Conservation (phyloP, 1,139 yeast species). For the Geotrichum fermentans region DNA sequence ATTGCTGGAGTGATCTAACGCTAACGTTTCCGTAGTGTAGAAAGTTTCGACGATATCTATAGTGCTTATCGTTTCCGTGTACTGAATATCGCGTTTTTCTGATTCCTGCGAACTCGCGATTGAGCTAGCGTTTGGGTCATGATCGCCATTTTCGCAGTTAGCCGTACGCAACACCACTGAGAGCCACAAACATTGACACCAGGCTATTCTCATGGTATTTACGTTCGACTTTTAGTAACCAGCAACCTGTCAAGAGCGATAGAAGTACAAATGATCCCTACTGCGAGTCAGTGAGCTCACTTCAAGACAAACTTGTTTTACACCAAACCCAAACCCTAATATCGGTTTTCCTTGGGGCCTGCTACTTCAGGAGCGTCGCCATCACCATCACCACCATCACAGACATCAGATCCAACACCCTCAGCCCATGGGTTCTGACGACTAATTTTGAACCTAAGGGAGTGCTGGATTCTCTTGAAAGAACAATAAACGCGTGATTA, state of each 20-base stretch:
- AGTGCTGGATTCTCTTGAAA: conserved; percentile 4
- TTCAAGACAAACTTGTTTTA: background rate
- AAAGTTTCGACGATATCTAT: background rate
- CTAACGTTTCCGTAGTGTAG: too few relatives aligned
- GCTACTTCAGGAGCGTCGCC: background rate
- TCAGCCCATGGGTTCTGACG: conserved; percentile 11
- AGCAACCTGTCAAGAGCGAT: background rate
- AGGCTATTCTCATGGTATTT: conserved; percentile 2
- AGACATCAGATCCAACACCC: background rate
- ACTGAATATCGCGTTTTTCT: too few relatives aligned
- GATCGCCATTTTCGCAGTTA: background rate
- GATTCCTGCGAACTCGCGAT: background rate
- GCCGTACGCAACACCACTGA: background rate
- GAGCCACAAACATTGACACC: conserved; percentile 4
- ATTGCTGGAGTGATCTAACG: too few relatives aligned
- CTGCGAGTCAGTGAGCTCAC: background rate
- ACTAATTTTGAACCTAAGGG: conserved; percentile 4
- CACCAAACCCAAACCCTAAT: background rate
- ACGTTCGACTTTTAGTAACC: background rate
- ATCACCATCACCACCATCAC: conserved; percentile 6
- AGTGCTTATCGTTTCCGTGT: background rate
- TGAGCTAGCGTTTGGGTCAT: background rate
- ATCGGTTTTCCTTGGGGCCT: background rate
- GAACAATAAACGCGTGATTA: too few relatives aligned
- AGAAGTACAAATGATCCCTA: background rate